phyloP scores from a whole-genome alignment of 768 basidiomycete genomes.

The Calocybe indica region DNA sequence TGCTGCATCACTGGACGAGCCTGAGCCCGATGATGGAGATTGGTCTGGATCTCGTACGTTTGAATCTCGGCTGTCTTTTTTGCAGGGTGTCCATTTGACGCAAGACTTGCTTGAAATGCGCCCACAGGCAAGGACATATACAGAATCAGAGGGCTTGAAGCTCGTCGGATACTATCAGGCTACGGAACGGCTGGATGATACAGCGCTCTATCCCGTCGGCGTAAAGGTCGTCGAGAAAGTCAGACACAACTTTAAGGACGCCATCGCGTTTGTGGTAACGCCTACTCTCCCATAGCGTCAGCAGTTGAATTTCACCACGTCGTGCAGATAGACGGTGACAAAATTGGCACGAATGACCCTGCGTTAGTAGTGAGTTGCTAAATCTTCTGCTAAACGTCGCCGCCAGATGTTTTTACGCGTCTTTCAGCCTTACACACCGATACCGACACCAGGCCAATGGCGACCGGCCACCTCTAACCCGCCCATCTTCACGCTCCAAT shows the following conservation, averaged over 20 bases:
- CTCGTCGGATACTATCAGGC: constrained; percentile 78
- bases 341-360: constrained; percentile 43
- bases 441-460: constrained; percentile 36
- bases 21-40: constrained; percentile 85
- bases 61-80: not conserved
- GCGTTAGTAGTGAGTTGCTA: constrained; percentile 49
- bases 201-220: constrained; percentile 56
- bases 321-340: constrained; percentile 54
- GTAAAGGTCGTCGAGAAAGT: constrained; percentile 58
- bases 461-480: constrained; percentile 33
- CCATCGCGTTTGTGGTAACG: constrained; percentile 68
- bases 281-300: not conserved
- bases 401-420: not conserved
- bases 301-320: not conserved
- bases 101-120: constrained; percentile 1
- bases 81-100: not conserved
- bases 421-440: constrained; percentile 44
- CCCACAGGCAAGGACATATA: constrained; percentile 52
- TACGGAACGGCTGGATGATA: constrained; percentile 56
- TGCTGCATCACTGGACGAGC: constrained; percentile 82
- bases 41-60: constrained; percentile 66
- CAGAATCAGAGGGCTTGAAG: constrained; percentile 42
- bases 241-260: constrained; percentile 44
- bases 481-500: constrained; percentile 38
- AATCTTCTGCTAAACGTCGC: not conserved